These are phyloP conservation scores for Skeletonema potamos DNA, from an alignment of 108 stramenopile species.

Conservation along the genomic window DNA sequence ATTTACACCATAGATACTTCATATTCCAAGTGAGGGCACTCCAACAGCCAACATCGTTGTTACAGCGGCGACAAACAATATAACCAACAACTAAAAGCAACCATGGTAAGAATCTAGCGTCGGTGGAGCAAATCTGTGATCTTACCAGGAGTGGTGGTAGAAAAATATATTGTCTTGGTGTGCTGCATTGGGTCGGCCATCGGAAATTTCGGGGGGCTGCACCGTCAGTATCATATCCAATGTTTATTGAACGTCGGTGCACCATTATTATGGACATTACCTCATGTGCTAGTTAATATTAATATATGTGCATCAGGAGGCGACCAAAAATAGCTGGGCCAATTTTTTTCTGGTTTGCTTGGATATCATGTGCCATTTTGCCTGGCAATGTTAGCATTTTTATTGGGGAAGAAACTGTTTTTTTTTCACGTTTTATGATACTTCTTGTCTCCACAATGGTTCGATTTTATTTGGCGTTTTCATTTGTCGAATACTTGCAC, in stretches of 20 bases:
- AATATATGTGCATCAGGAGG: background rate
- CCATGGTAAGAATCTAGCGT: constrained; percentile 17
- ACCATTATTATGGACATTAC: too few species aligned
- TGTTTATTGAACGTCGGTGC: background rate
- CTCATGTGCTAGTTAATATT: background rate
- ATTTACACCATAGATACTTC: too few species aligned
- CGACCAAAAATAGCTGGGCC: too few species aligned
- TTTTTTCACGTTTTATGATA: too few species aligned
- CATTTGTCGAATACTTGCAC: background rate
- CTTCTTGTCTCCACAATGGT: background rate
- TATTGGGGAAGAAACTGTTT: too few species aligned
- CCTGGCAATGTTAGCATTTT: too few species aligned
- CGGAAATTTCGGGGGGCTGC: background rate
- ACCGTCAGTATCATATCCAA: background rate
- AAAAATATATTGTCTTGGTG: background rate
- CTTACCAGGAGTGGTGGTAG: background rate
- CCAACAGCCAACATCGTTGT: too few species aligned
- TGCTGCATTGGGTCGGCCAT: background rate
- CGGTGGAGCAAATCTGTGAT: background rate
- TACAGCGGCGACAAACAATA: background rate
- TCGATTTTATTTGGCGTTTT: background rate
- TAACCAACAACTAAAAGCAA: constrained; percentile 14
- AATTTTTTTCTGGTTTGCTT: background rate
- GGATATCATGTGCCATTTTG: background rate
- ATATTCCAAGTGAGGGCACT: background rate